Evolutionary conservation across 1,284 basidiomycete species (phyloP), one percentile per base, ranked within the genome.

Genomic region (Coniferiporia weirii): DNA sequence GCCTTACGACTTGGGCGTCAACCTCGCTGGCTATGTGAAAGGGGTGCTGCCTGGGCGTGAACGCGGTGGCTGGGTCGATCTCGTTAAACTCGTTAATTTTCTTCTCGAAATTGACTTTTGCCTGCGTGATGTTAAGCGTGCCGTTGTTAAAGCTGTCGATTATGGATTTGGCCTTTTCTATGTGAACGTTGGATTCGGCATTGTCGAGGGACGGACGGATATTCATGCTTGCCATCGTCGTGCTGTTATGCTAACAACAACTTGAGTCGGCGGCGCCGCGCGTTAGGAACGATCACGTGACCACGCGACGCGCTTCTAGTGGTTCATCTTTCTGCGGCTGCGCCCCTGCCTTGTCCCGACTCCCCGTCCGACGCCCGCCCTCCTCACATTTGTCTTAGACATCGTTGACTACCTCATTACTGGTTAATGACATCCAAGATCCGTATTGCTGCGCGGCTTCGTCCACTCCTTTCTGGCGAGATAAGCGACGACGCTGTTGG

Each of bases 391-490:
- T 45, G 46, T 48, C 17, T 1, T 32, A 12, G 54, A 9, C 35
- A 15, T 38, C 45, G 53, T 43, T 43, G 46, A 22, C 48, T 17
- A 6, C 48, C 13, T 38, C n/a, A 2, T 1, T 7, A 59, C 9
- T 40, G 27, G 12, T 40, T 27, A 34, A 64, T 64, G 63, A 44
- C 63, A 15, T 47, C 65, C 19, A 68, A 67, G 52, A 65, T 68
- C 50, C 64, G 66, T 48, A 65, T 66, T 34, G 61, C 64, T n/a
- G 65, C 63, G 22, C 66, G 67, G 13, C 61, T 91, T 17, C 76
- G 88, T 9, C 89, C 88, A 0, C 72, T 77, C 17, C 74, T 89
- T 15, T 67, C 76, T 5, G 76, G 76, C 57, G 88, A 90, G 69
- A 68, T 81, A 19, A 78, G 80, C 53, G 88, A 90, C 68, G 78